Conservation (phyloP, 2,329 filamentous ascomycete genomes). For the Phoma herbarum region DNA sequence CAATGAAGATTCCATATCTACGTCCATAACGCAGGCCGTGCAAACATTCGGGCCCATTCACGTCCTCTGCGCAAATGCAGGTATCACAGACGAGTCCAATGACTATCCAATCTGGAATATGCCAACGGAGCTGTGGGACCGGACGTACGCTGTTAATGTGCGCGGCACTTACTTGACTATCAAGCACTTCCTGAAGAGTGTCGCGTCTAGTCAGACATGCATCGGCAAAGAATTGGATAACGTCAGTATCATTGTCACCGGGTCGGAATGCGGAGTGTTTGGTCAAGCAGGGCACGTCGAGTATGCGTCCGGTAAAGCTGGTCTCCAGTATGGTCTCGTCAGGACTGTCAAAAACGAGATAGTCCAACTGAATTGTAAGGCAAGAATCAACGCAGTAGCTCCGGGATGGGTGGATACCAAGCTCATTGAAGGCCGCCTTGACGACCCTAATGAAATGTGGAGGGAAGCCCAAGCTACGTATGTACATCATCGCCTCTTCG, state of each 20-base stretch:
- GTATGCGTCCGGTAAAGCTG: conserved; percentile 59
- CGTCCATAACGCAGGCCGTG: conserved; percentile 54
- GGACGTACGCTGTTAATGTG: conserved; percentile 60
- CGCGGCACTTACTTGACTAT: conserved; percentile 64
- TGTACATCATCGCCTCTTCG: background rate
- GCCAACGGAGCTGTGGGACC: conserved; percentile 61
- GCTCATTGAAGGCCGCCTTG: conserved; percentile 59
- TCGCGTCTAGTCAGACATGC: conserved; percentile 52
- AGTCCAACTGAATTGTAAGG: conserved; percentile 59
- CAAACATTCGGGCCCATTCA: conserved; percentile 60
- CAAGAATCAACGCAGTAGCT: conserved; percentile 63
- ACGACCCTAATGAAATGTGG: conserved; percentile 61
- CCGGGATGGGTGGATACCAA: conserved; percentile 60
- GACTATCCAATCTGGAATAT: conserved; percentile 63
- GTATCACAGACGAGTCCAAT: conserved; percentile 60
- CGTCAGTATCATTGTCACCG: conserved; percentile 62
- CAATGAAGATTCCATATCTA: conserved; percentile 57
- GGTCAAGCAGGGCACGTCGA: conserved; percentile 61
- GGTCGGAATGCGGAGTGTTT: conserved; percentile 62
- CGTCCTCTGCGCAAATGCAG: conserved; percentile 63
- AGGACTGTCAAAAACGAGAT: conserved; percentile 65
- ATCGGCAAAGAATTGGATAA: conserved; percentile 56
- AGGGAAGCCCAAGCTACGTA: conserved; percentile 59
- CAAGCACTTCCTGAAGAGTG: conserved; percentile 62
- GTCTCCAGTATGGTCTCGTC: conserved; percentile 63